Percentiles rank a stretch among this genome's conserved stretches.
phyloP scores from a whole-genome alignment of 768 basidiomycete species.

The Pulveroboletus sp. region DNA sequence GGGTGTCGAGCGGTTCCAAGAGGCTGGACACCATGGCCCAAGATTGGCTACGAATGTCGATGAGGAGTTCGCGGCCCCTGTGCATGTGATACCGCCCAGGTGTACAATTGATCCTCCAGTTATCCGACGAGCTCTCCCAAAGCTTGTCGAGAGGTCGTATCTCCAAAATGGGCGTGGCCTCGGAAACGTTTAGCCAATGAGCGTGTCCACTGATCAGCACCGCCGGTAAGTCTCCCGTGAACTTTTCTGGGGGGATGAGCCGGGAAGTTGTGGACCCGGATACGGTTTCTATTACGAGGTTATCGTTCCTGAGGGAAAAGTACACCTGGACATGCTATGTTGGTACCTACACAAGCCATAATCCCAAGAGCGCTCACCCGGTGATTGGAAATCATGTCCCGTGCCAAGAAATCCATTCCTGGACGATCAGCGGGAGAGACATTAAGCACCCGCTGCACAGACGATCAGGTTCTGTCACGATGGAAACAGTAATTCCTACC shows the following conservation, averaged over 20 bases:
- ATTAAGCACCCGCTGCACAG: constrained; percentile 9
- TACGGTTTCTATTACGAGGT: constrained; percentile 20
- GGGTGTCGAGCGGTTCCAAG: constrained; percentile 23
- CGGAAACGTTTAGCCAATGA: constrained; percentile 34
- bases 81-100: constrained; percentile 7
- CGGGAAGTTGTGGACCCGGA: too few species aligned
- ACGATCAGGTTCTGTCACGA: not conserved
- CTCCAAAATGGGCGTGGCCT: constrained; percentile 20
- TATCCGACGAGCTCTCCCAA: constrained; percentile 24
- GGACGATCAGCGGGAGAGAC: constrained; percentile 20
- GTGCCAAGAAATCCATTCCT: constrained; percentile 24
- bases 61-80: constrained; percentile 10
- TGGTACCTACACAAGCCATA: not conserved
- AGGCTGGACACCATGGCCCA: constrained; percentile 27
- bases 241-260: constrained; percentile 22
- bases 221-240: constrained; percentile 25
- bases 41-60: constrained; percentile 28
- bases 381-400: constrained; percentile 15
- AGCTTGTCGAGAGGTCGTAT: constrained; percentile 24
- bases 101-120: constrained; percentile 25
- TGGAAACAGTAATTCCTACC: constrained; percentile 1
- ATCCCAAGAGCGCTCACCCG: constrained; percentile 6
- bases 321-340: constrained; percentile 11
- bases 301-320: constrained; percentile 16
- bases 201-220: constrained; percentile 19